These are phyloP conservation scores for Cercospora sesami DNA, from an alignment of 2,329 filamentous ascomycete genomes.

Conservation along the genomic window DNA sequence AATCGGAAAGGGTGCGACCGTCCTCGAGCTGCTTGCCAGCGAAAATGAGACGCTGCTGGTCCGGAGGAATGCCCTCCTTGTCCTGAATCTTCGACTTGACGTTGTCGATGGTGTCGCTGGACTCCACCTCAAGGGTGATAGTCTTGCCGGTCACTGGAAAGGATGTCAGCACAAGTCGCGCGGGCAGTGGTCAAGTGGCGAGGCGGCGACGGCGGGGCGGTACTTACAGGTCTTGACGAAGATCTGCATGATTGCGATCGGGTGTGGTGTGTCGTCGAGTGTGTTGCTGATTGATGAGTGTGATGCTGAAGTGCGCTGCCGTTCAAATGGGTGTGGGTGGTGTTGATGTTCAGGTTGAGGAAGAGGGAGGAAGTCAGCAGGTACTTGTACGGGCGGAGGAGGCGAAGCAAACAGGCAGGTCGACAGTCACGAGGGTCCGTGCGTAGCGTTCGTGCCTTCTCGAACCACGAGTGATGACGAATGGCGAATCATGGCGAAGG, in stretches of 20 bases:
- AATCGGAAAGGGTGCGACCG: slow-evolving; percentile 83
- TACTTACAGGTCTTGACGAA: slow-evolving; percentile 93
- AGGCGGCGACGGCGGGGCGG: slow-evolving; percentile 35
- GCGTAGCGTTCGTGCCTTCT: neutral
- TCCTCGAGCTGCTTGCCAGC: slow-evolving; percentile 96
- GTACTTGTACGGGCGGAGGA: slow-evolving; percentile 1
- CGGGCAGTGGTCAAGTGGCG: slow-evolving; percentile 15
- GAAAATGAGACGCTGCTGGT: slow-evolving; percentile 95
- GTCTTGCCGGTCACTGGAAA: slow-evolving; percentile 64
- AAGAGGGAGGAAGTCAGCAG: slow-evolving; percentile 11
- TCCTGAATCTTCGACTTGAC: slow-evolving; percentile 98
- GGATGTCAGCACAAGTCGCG: slow-evolving; percentile 38
- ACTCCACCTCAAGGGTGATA: slow-evolving; percentile 67
- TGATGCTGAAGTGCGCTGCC: slow-evolving; percentile 16
- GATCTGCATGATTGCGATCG: slow-evolving; percentile 73
- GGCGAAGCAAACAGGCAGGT: slow-evolving; percentile 12
- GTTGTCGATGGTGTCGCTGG: slow-evolving; percentile 88
- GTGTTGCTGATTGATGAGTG: slow-evolving; percentile 13
- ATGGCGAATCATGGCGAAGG: slow-evolving; percentile 4
- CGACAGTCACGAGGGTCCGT: slow-evolving; percentile 1
- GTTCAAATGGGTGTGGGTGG: slow-evolving; percentile 4
- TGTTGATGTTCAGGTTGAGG: slow-evolving; percentile 15
- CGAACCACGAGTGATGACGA: slow-evolving; percentile 8
- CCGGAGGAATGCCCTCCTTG: slow-evolving; percentile 94
- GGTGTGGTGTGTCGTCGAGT: slow-evolving; percentile 25